phyloP scores from a whole-genome alignment of 2,329 filamentous ascomycete genomes.

The Pestalotiopsis fici region DNA sequence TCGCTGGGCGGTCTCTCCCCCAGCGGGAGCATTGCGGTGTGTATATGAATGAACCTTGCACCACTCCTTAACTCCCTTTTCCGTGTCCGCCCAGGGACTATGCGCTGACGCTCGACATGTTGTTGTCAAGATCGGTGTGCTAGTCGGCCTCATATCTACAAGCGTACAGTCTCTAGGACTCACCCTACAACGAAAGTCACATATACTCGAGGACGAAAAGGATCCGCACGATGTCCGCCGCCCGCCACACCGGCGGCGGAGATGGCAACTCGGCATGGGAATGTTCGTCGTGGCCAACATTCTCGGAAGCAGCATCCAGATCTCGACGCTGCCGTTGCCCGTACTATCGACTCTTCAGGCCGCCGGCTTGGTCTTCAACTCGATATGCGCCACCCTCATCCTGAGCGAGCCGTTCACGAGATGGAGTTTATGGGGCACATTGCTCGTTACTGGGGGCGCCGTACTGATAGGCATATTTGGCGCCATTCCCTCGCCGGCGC shows the following conservation, averaged over 20 bases:
- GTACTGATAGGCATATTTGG: constrained; percentile 91
- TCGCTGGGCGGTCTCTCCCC: constrained; percentile 75
- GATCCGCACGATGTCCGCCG: constrained; percentile 74
- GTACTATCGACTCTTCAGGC: constrained; percentile 95
- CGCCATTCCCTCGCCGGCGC: constrained; percentile 88
- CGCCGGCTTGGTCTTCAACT: constrained; percentile 96
- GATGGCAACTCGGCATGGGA: constrained; percentile 97
- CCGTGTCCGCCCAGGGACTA: not conserved
- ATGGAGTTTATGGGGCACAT: constrained; percentile 87
- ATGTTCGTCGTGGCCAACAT: constrained; percentile 97
- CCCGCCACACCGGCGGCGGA: constrained; percentile 83
- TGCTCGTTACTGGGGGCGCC: constrained; percentile 87
- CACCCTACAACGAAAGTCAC: constrained; percentile 95
- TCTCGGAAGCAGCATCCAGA: constrained; percentile 93
- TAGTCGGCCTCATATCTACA: constrained; percentile 91
- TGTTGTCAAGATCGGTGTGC: constrained; percentile 73
- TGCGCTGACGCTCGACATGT: constrained; percentile 1
- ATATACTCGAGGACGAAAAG: constrained; percentile 97
- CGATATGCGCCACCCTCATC: constrained; percentile 91
- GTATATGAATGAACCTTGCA: constrained; percentile 28
- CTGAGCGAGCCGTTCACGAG: constrained; percentile 91
- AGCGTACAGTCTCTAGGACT: constrained; percentile 93
- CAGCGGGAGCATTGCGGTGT: constrained; percentile 74
- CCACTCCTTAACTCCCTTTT: not conserved
- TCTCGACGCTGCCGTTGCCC: constrained; percentile 90